A percentile compares a stretch with the other conserved stretches of the same genome.
These are phyloP conservation scores for Hypoxylon sp. DNA, from an alignment of 2,329 filamentous ascomycete genomes.

Conservation along the genomic window DNA sequence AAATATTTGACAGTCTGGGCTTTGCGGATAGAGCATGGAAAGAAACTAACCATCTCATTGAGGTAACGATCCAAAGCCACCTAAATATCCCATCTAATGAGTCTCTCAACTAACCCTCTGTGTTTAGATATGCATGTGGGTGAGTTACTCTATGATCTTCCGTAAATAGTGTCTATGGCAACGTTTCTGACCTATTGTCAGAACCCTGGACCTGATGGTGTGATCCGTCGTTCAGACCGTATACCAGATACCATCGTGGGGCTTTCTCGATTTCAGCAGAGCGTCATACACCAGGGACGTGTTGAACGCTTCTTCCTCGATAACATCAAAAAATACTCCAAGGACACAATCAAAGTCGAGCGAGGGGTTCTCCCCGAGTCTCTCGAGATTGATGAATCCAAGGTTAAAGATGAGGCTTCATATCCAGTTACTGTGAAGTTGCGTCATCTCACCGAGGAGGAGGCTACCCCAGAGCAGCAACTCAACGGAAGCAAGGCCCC, in stretches of 20 bases:
- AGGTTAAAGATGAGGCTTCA: conserved; percentile 64
- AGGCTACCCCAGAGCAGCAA: conserved; percentile 65
- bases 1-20: conserved; percentile 80
- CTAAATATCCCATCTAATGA: neutral
- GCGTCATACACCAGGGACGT: conserved; percentile 79
- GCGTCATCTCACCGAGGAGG: conserved; percentile 70
- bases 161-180: neutral
- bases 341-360: conserved; percentile 67
- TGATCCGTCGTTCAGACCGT: conserved; percentile 70
- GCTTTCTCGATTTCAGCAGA: conserved; percentile 74
- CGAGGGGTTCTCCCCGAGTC: conserved; percentile 71
- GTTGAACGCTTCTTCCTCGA: conserved; percentile 78
- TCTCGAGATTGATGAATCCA: conserved; percentile 67
- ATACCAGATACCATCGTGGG: conserved; percentile 75
- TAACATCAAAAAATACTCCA: conserved; percentile 68
- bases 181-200: conserved; percentile 51
- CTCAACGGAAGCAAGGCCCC: conserved; percentile 58
- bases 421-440: conserved; percentile 75
- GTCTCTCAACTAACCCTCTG: conserved; percentile 17
- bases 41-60: conserved; percentile 78
- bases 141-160: conserved; percentile 30
- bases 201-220: conserved; percentile 74
- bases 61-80: conserved; percentile 60
- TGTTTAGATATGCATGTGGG: conserved; percentile 53
- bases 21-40: conserved; percentile 76